phyloP scores from a whole-genome alignment of 2,329 filamentous ascomycete genomes.

The Daldinia sp. region DNA sequence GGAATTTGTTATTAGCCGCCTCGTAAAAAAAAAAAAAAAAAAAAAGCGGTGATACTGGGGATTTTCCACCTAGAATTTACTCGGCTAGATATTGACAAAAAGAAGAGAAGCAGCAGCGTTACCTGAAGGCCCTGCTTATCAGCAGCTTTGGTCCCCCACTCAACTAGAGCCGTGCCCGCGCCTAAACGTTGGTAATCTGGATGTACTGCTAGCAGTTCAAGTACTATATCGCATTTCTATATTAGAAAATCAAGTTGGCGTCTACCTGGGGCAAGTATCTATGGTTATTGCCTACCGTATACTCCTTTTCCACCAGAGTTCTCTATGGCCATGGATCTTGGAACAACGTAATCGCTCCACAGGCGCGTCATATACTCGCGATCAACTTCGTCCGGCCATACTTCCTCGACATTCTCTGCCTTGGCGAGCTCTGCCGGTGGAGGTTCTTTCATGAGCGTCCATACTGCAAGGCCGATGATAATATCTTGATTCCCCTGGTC shows the following conservation, averaged over 20 bases:
- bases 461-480: constrained; percentile 43
- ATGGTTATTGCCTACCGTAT: constrained; percentile 36
- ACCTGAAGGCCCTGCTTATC: constrained; percentile 40
- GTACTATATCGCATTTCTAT: constrained; percentile 34
- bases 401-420: constrained; percentile 37
- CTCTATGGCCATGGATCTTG: constrained; percentile 34
- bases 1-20: constrained; percentile 1
- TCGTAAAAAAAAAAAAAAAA: not conserved
- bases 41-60: not conserved
- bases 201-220: constrained; percentile 45
- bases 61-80: not conserved
- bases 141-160: constrained; percentile 43
- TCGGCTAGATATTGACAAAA: not conserved
- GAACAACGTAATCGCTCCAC: constrained; percentile 44
- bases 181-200: constrained; percentile 43
- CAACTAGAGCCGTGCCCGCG: constrained; percentile 43
- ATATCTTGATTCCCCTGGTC: constrained; percentile 9
- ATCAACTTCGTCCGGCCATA: constrained; percentile 44
- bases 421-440: constrained; percentile 41
- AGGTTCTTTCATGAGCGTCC: constrained; percentile 45
- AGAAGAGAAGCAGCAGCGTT: constrained; percentile 4
- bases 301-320: constrained; percentile 38
- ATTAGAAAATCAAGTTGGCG: not conserved
- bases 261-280: not conserved
- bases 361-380: constrained; percentile 44